These are phyloP conservation scores for Cystofilobasidium ferigula DNA, from an alignment of 768 basidiomycete genomes.

Conservation along the genomic window DNA sequence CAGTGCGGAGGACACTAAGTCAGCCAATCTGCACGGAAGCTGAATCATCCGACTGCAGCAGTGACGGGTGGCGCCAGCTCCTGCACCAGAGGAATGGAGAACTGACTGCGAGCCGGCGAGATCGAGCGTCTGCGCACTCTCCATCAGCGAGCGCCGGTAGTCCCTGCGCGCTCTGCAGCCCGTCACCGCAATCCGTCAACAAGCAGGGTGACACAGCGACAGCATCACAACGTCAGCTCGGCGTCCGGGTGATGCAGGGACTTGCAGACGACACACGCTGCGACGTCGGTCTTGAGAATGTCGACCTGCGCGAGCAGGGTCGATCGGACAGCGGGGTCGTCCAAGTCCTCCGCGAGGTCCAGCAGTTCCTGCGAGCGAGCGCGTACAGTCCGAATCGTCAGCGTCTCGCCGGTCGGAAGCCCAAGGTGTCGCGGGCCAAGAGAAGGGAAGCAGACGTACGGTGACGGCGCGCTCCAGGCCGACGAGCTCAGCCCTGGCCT, in stretches of 20 bases:
- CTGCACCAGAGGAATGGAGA: neutral
- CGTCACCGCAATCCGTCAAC: constrained; percentile 46
- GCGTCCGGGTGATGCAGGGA: neutral
- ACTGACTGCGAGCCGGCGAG: constrained; percentile 6
- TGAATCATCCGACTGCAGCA: too few species aligned
- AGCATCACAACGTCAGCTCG: neutral
- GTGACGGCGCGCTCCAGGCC: constrained; percentile 56
- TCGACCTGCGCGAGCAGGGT: constrained; percentile 46
- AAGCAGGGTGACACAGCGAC: too few species aligned
- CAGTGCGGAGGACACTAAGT: too few species aligned
- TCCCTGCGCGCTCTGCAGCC: constrained; percentile 36
- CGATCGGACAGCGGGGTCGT: constrained; percentile 5
- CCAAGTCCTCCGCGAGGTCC: constrained; percentile 59
- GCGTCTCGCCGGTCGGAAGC: neutral
- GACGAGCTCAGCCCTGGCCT: constrained; percentile 66
- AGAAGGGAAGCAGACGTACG: constrained; percentile 37
- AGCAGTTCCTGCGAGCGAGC: constrained; percentile 49
- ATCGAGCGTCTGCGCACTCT: constrained; percentile 1
- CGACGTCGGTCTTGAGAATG: constrained; percentile 43
- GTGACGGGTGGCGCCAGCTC: too few species aligned
- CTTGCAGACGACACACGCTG: neutral
- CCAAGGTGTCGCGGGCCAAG: neutral
- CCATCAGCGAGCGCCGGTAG: constrained; percentile 23
- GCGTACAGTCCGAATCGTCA: neutral
- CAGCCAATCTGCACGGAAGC: too few species aligned